Base-by-base conservation (phyloP, 345 rosid species). In the Salix brachista region DNA sequence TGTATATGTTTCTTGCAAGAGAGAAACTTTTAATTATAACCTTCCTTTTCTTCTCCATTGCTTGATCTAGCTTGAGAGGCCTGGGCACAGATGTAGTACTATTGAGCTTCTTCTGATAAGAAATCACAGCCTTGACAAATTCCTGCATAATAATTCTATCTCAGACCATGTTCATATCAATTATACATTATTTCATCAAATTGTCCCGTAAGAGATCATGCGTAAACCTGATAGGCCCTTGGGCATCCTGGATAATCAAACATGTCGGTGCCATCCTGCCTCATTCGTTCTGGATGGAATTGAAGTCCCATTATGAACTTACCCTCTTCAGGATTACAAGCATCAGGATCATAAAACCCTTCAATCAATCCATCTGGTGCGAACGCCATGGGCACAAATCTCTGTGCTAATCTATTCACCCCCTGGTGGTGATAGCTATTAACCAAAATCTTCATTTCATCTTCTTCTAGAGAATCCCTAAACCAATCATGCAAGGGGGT, bases 361-460 rank as follows among this genome's bases (percentile, higher is more conserved):
- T 94, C 97, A n/a, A 91, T 84, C 79, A 94, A 82, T 13, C 90
- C 98, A 84, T 94, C 98, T 1, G 92, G 90, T 2, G 94, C 89
- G 73, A 87, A 92, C 23, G 96, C 96, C 96, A 90, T 92, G 0
- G 97, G 93, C 52, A 89, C 88, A 12, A 94, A 92, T 69, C 97
- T 83, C 36, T 84, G 85, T 0, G 93, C 94, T 77, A 90, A 83
- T 78, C 81, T 89, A 84, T 89, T 94, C 30, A 94, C 94, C 14
- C 98, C 96, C 84, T 94, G 97, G 76, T 94, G 98, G 52, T 94
- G 98, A 82, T 93, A 93, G 77, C 98, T 92, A 60, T 92, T 94
- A 44, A 94, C 98, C 81, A 50, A 68, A 62, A 94, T 89, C 79
- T 91, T 91, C 91, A 86, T 86, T 70, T 75, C 84, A 36, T 74